Evolutionary conservation across 768 basidiomycete species (phyloP).

Genomic region (Naganishia antarctica): DNA sequence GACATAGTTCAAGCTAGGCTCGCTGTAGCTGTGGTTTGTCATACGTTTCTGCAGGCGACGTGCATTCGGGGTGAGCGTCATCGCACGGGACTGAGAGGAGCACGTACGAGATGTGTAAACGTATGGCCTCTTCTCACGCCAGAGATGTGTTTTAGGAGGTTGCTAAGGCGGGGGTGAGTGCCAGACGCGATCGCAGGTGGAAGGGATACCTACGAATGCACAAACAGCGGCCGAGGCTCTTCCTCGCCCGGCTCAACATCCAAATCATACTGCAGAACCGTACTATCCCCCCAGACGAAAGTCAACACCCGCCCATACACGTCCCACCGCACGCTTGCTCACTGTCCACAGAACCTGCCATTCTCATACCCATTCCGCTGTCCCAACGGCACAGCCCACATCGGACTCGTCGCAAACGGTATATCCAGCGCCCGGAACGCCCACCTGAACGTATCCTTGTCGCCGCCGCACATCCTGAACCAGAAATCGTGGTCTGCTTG

Average conservation of each 20-base stretch:
- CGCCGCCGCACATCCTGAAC: conserved; percentile 51
- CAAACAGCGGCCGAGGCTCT: conserved; percentile 37
- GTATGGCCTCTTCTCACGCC: conserved; percentile 30
- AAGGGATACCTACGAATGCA: conserved; percentile 31
- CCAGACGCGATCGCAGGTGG: background rate
- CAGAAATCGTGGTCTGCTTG: conserved; percentile 50
- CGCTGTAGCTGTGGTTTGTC: conserved; percentile 30
- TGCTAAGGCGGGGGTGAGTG: conserved; percentile 15
- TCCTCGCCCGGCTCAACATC: conserved; percentile 30
- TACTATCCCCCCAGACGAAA: conserved; percentile 27
- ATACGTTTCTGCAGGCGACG: conserved; percentile 37
- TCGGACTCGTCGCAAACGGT: conserved; percentile 43
- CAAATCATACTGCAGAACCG: conserved; percentile 48
- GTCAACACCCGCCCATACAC: background rate
- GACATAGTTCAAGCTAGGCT: conserved; percentile 39
- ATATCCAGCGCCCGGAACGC: conserved; percentile 49
- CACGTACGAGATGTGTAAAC: conserved; percentile 43
- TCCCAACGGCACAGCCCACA: conserved; percentile 48
- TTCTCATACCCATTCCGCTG: conserved; percentile 34
- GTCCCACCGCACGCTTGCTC: conserved; percentile 24
- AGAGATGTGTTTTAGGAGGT: conserved; percentile 50
- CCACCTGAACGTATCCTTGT: conserved; percentile 52
- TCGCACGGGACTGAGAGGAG: background rate
- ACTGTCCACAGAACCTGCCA: conserved; percentile 50
- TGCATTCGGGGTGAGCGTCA: background rate